These are phyloP conservation scores for Aureobasidium leucospermi DNA, from an alignment of 2,329 filamentous ascomycete genomes.

Conservation along the genomic window DNA sequence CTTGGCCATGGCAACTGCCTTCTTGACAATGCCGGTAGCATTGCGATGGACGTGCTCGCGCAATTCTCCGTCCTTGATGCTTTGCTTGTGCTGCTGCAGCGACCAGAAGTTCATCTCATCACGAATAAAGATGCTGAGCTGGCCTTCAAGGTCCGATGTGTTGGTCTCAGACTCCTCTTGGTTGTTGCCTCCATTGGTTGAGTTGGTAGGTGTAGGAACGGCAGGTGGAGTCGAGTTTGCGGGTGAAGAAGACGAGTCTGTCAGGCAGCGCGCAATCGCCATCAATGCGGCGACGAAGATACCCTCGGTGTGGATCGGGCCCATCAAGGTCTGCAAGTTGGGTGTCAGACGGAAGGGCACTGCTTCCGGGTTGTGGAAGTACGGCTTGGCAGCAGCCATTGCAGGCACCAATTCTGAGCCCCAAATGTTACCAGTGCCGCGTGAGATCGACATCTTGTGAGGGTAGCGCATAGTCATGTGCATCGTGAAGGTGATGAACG, in stretches of 20 bases:
- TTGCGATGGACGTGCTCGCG: conserved; percentile 77
- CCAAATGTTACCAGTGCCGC: conserved; percentile 88
- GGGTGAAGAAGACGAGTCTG: conserved; percentile 47
- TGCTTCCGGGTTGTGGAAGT: conserved; percentile 90
- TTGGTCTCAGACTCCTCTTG: conserved; percentile 14
- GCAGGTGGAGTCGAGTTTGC: conserved; percentile 13
- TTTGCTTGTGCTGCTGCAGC: conserved; percentile 64
- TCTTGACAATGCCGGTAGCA: conserved; percentile 84
- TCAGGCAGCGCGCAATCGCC: conserved; percentile 90
- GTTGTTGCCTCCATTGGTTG: neutral
- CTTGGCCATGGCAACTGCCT: conserved; percentile 73
- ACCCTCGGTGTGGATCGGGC: conserved; percentile 88
- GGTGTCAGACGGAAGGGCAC: conserved; percentile 97
- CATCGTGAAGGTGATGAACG: conserved; percentile 98
- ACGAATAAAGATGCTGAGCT: conserved; percentile 86
- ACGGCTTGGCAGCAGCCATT: conserved; percentile 75
- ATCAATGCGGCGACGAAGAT: conserved; percentile 94
- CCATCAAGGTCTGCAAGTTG: conserved; percentile 93
- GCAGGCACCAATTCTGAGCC: conserved; percentile 87
- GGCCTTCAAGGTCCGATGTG: conserved; percentile 73
- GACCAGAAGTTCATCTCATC: conserved; percentile 99
- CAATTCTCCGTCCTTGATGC: conserved; percentile 59
- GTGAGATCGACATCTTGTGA: conserved; percentile 87
- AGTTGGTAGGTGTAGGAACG: conserved; percentile 16
- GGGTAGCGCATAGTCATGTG: conserved; percentile 96